Conservation (phyloP, 768 basidiomycete genomes). For the Coprinellus aureogranulatus region DNA sequence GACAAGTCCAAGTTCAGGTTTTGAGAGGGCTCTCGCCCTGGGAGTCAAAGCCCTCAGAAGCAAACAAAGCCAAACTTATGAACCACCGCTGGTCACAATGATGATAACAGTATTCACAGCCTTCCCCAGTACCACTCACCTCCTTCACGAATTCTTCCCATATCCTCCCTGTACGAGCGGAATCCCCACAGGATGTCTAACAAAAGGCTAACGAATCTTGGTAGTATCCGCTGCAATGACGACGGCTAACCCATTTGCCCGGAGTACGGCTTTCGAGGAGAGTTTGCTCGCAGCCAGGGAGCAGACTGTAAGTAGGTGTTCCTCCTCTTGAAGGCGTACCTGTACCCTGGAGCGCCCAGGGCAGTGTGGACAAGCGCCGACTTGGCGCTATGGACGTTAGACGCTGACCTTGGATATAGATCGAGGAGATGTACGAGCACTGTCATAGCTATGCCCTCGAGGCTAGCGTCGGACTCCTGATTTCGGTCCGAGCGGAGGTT, state of each 20-base stretch:
- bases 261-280: slow-evolving; percentile 57
- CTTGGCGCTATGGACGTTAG: too few species aligned
- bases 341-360: not conserved
- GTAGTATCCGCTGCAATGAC: slow-evolving; percentile 1
- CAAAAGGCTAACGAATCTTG: not conserved
- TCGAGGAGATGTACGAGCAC: too few species aligned
- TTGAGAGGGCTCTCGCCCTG: not conserved
- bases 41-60: not conserved
- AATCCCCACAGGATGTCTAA: not conserved
- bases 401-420: too few species aligned
- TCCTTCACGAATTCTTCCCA: not conserved
- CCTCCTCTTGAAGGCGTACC: slow-evolving; percentile 12
- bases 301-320: slow-evolving; percentile 49
- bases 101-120: not conserved
- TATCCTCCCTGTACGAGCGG: not conserved
- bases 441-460: too few species aligned
- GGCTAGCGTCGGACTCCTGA: too few species aligned
- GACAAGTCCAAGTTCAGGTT: not conserved
- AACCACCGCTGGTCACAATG: not conserved
- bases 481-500: too few species aligned
- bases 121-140: not conserved
- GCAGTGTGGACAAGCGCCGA: too few species aligned
- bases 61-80: not conserved
- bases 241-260: slow-evolving; percentile 48
- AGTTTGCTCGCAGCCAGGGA: slow-evolving; percentile 48